phyloP scores from a whole-genome alignment of 345 rosid species.

The Arabidopsis arenosa region DNA sequence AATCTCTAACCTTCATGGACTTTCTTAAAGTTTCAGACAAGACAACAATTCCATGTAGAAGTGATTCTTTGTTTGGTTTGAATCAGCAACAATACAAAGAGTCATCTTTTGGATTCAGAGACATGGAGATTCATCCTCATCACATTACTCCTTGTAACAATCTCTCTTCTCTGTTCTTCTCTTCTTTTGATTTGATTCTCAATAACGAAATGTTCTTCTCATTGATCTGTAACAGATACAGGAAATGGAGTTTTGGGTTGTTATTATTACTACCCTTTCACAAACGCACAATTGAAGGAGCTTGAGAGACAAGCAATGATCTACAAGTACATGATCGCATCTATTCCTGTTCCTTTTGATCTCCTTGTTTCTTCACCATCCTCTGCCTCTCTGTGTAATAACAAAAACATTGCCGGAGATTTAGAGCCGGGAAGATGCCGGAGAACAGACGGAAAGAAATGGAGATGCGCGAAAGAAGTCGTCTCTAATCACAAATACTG shows the following conservation, averaged over 20 bases:
- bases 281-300: constrained; percentile 80
- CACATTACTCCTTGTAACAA: constrained; percentile 39
- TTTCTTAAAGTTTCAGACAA: constrained; percentile 52
- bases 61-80: constrained; percentile 40
- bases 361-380: constrained; percentile 54
- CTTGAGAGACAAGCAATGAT: constrained; percentile 88
- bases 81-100: constrained; percentile 45
- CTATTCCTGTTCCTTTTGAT: constrained; percentile 79
- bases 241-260: constrained; percentile 40
- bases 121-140: constrained; percentile 47
- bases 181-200: background rate
- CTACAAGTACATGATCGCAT: constrained; percentile 82
- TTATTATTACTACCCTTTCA: constrained; percentile 58
- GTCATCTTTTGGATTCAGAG: constrained; percentile 27
- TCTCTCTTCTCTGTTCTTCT: constrained; percentile 8
- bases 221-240: constrained; percentile 38
- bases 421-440: constrained; percentile 82
- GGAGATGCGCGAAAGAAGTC: constrained; percentile 87
- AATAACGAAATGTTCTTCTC: background rate
- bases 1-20: constrained; percentile 44
- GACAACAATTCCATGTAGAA: constrained; percentile 46
- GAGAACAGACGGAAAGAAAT: constrained; percentile 89
- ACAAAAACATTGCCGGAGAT: constrained; percentile 46
- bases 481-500: constrained; percentile 81
- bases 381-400: constrained; percentile 44